A percentile compares a stretch with the other conserved stretches of the same genome.
phyloP scores from a whole-genome alignment of 129 eudicot genomes.

The Mikania micrantha region DNA sequence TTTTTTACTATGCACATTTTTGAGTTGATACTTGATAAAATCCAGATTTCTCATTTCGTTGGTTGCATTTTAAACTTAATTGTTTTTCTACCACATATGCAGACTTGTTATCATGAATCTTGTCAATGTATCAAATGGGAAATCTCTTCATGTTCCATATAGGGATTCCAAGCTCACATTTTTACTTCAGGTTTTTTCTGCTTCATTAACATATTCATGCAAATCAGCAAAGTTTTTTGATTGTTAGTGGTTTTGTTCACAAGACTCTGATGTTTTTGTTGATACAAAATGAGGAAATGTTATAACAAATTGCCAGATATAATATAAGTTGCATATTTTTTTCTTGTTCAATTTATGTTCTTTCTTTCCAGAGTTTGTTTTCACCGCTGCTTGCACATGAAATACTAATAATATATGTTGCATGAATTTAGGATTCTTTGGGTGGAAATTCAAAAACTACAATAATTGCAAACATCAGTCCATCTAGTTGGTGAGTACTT shows the following conservation, averaged over 20 bases:
- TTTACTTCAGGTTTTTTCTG: conserved; percentile 80
- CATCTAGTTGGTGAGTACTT: conserved; percentile 72
- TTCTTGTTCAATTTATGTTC: not conserved
- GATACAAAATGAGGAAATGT: not conserved
- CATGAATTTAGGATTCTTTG: conserved; percentile 68
- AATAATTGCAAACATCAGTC: conserved; percentile 94
- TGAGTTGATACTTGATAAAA: conserved; percentile 13
- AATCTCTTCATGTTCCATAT: conserved; percentile 89
- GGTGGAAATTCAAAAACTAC: conserved; percentile 98
- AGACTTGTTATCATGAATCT: conserved; percentile 98
- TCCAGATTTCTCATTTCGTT: not conserved
- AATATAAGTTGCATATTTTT: not conserved
- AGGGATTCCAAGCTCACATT: conserved; percentile 97
- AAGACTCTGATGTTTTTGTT: not conserved
- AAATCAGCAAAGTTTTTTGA: not conserved
- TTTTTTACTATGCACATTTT: conserved; percentile 3
- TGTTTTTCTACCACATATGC: conserved; percentile 20
- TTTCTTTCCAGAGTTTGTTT: not conserved
- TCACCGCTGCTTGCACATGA: conserved; percentile 2
- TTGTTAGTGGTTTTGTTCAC: not conserved
- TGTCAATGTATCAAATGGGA: conserved; percentile 83
- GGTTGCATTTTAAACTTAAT: not conserved
- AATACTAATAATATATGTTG: conserved; percentile 11
- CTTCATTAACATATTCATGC: conserved; percentile 14
- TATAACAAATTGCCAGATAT: not conserved